Evolutionary conservation across 805 yeast species (phyloP), one percentile per base, ranked within the genome.

Genomic region (Babjeviella inositovora): DNA sequence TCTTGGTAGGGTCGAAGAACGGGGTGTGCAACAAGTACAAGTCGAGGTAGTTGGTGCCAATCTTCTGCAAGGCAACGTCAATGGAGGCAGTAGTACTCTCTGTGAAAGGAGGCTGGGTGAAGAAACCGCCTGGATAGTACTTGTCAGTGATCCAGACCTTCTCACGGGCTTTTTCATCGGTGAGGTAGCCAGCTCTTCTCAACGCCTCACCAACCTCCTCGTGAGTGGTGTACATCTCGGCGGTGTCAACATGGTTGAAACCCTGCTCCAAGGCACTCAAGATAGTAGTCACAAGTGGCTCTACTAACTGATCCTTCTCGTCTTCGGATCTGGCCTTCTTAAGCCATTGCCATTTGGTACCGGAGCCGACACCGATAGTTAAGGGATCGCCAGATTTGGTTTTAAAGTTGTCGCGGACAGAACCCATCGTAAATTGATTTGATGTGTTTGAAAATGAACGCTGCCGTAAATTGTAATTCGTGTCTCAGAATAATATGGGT

Each of bases 81-180:
- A 63, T 41, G 0, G 59, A 53, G 3, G 39, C 62, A 17, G 45
- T 50, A 6, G 72, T 69, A 23, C 35, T 39, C 0, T 33, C 37
- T 5, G 53, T 32, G 13, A 42, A 30, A 10, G 41, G 34, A 10
- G 34, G 19, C 37, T n/a, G 15, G 21, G 14, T 26, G 15, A 16
- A 16, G 8, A 23, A 31, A 11, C 18, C 32, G 23, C 47, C 49
- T 7, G 53, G 47, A 8, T 53, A 47, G 38, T 43, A 66, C 40
- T 70, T 70, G 31, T 67, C 66, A 22, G 76, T 68, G 35, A 67
- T 39, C 50, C 59, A 70, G 10, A 67, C 33, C 28, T 63, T 57
- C 20, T 53, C 50, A 36, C 84, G 57, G 23, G 55, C 47, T 13
- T 53, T 41, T n/a, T n/a, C n/a, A n/a, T n/a, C n/a, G n/a, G n/a